Evolutionary conservation across 139 green algal species (phyloP), one percentile per base, ranked within the genome.

Genomic region (Micractinium sp.): DNA sequence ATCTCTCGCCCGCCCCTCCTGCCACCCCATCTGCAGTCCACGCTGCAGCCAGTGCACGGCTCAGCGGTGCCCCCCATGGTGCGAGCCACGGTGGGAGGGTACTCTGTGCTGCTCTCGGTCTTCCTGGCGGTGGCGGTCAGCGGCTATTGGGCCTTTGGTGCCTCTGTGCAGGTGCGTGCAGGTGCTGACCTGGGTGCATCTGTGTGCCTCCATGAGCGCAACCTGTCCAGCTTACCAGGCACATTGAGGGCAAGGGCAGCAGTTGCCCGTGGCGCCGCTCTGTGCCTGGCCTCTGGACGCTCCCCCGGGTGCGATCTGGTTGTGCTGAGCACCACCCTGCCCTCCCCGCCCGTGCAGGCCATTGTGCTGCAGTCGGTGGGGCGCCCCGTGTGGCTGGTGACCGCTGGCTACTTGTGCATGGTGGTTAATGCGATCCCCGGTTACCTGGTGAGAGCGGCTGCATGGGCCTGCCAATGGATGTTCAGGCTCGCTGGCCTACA

Each of bases 31-130:
- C 41, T 38, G 31, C 84, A 88, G 84, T 76, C 84, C 39, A 81
- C 67, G 39, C 84, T 88, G 39, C 38, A 39, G 29, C 60, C 67
- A 0, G 67, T 47, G 19, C 84, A 75, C n/a, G 33, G 23, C 35
- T 53, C 31, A 4, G 82, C 82, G 13, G 82, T 87, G 63, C 82
- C 82, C 61, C 82, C 82, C 36, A 87, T 87, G 82, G 78, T 84
- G 13, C 35, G 36, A 13, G 82, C 82, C 36, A 77, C 82, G 1
- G 61, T 87, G 35, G 82, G 61, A 0, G 82, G 82, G 35, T 87
- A 87, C 82, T 31, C 63, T 2, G 36, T 61, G 13, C 35, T 87
- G 61, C 31, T 77, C 1, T 13, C 82, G 0, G 5, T 87, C 31
- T 77, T 87, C 61, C 13, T 87, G 25, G 78, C 78, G 19, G 82